phyloP scores from a whole-genome alignment of 2,329 filamentous ascomycete genomes.

The Sporothrix pallida region DNA sequence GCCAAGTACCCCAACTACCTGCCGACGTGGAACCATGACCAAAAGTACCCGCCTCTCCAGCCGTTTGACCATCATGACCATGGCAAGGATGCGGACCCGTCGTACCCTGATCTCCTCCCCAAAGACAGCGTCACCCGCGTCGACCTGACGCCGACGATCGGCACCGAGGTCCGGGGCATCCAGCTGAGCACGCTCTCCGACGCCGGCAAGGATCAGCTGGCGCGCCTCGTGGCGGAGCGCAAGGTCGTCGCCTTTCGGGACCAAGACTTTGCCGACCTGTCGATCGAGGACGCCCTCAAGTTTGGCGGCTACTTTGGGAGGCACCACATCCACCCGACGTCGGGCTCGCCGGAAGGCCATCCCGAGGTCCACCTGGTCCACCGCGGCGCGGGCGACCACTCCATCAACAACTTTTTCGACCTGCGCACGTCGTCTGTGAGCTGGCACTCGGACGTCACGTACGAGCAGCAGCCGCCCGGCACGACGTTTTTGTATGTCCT shows the following conservation, averaged over 20 bases:
- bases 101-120: conserved; percentile 67
- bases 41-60: conserved; percentile 65
- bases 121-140: conserved; percentile 50
- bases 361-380: conserved; percentile 76
- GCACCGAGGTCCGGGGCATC: conserved; percentile 69
- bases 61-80: conserved; percentile 72
- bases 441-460: conserved; percentile 34
- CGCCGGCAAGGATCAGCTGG: conserved; percentile 73
- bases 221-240: conserved; percentile 70
- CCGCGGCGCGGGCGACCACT: conserved; percentile 69
- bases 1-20: conserved; percentile 66
- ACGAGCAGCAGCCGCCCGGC: conserved; percentile 49
- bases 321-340: conserved; percentile 77
- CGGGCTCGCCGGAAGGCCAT: conserved; percentile 68
- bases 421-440: conserved; percentile 78
- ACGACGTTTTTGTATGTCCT: conserved; percentile 89
- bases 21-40: conserved; percentile 65
- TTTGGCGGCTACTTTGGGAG: conserved; percentile 63
- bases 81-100: conserved; percentile 69
- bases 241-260: conserved; percentile 75
- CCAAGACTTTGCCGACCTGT: conserved; percentile 68
- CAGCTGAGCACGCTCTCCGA: conserved; percentile 68
- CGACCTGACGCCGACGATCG: conserved; percentile 70
- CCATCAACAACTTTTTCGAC: conserved; percentile 63
- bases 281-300: conserved; percentile 68